These are phyloP conservation scores for Leccinellum luteum DNA, from an alignment of 768 basidiomycete genomes.

Conservation along the genomic window DNA sequence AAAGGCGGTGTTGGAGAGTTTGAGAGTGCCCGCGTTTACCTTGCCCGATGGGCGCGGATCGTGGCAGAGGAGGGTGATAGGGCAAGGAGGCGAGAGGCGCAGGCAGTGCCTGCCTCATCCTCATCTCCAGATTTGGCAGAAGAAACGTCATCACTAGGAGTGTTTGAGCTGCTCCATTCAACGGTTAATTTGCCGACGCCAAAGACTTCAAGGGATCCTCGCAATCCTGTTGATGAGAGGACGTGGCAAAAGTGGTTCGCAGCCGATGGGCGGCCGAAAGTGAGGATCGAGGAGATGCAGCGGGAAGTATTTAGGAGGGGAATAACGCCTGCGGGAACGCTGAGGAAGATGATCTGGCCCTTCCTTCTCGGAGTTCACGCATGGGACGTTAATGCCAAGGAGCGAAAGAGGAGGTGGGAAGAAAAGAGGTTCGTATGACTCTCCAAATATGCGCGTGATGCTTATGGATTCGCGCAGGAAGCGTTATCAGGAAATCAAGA, in stretches of 20 bases:
- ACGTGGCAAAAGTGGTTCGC: slow-evolving; percentile 81
- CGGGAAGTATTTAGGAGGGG: slow-evolving; percentile 80
- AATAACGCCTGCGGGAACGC: slow-evolving; percentile 46
- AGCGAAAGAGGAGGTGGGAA: slow-evolving; percentile 61
- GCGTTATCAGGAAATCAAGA: slow-evolving; percentile 68
- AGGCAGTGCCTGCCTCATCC: slow-evolving; percentile 56
- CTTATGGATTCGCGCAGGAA: slow-evolving; percentile 41
- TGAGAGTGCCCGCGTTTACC: slow-evolving; percentile 92
- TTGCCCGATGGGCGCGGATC: slow-evolving; percentile 94
- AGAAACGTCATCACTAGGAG: slow-evolving; percentile 74
- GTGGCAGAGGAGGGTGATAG: slow-evolving; percentile 98
- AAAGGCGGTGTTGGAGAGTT: slow-evolving; percentile 93
- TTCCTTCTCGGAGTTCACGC: slow-evolving; percentile 81
- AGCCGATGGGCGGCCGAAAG: slow-evolving; percentile 62
- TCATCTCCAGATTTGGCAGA: slow-evolving; percentile 48
- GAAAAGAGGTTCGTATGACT: slow-evolving; percentile 50
- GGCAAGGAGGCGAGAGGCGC: slow-evolving; percentile 76
- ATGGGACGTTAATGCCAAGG: slow-evolving; percentile 69
- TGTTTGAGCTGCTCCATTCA: slow-evolving; percentile 83
- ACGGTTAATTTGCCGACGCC: slow-evolving; percentile 80
- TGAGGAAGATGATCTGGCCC: slow-evolving; percentile 85
- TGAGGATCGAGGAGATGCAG: slow-evolving; percentile 67
- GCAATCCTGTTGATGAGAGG: slow-evolving; percentile 69
- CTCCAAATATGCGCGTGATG: background rate
- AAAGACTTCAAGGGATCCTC: slow-evolving; percentile 76